phyloP scores from a whole-genome alignment of 2,329 filamentous ascomycete species.

The Beauveria australis region DNA sequence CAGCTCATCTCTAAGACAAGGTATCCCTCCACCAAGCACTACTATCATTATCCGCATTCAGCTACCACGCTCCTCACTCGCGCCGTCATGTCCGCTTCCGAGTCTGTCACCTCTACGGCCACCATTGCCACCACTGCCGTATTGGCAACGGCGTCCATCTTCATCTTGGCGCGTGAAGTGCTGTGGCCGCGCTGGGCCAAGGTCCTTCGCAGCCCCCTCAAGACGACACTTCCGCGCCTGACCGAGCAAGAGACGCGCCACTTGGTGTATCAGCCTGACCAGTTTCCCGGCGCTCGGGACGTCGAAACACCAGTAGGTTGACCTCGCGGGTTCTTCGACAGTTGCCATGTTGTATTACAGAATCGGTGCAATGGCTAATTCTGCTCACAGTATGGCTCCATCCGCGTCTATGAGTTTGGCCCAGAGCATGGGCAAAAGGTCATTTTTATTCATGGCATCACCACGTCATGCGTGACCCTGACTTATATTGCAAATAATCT shows the following conservation, averaged over 20 bases:
- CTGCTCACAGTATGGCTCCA: constrained; percentile 53
- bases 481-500: constrained; percentile 58
- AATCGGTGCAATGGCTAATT: neutral
- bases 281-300: constrained; percentile 65
- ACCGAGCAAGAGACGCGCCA: constrained; percentile 28
- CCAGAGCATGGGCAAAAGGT: constrained; percentile 65
- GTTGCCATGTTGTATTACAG: neutral
- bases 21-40: neutral
- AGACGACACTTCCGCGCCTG: constrained; percentile 28
- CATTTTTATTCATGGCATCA: constrained; percentile 75
- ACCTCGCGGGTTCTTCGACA: neutral
- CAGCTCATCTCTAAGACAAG: too few species aligned
- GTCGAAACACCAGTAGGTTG: constrained; percentile 54
- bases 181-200: constrained; percentile 33
- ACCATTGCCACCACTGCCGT: constrained; percentile 32
- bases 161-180: constrained; percentile 21
- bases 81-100: constrained; percentile 1
- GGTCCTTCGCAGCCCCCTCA: constrained; percentile 37
- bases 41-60: neutral
- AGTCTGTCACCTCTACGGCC: constrained; percentile 24
- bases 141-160: constrained; percentile 19
- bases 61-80: neutral
- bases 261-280: constrained; percentile 55
- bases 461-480: constrained; percentile 69
- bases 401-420: constrained; percentile 77